Percentiles rank a stretch among this genome's conserved stretches.
These are phyloP conservation scores for Atkinsonella hypoxylon DNA, from an alignment of 2,329 filamentous ascomycete genomes.

Conservation along the genomic window DNA sequence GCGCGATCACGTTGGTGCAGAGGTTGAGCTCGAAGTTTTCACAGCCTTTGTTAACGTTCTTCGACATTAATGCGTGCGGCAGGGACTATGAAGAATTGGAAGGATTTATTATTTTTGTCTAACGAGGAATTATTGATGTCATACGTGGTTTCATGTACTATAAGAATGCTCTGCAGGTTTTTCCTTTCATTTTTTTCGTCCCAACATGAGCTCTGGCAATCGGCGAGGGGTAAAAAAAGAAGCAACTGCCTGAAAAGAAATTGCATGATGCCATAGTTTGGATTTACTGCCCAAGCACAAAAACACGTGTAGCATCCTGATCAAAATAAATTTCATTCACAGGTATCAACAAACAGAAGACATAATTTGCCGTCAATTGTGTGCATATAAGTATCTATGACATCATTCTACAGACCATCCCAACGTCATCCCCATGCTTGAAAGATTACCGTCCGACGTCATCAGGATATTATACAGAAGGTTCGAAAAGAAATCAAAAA, in stretches of 20 bases:
- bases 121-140: neutral
- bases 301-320: neutral
- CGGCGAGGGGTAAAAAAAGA: neutral
- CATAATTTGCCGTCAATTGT: neutral
- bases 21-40: slow-evolving; percentile 67
- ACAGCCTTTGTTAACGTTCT: slow-evolving; percentile 64
- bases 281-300: neutral
- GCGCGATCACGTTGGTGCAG: slow-evolving; percentile 43
- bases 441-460: neutral
- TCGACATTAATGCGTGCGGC: slow-evolving; percentile 16
- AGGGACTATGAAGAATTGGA: neutral
- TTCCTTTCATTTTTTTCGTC: neutral
- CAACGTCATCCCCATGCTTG: slow-evolving; percentile 8
- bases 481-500: neutral
- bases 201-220: neutral
- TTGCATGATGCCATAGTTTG: neutral
- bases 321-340: no score
- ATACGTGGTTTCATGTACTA: neutral
- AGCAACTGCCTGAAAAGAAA: neutral
- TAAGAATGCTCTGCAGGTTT: neutral
- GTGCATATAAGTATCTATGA: slow-evolving; percentile 10
- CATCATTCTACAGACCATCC: slow-evolving; percentile 13
- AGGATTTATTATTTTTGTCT: neutral
- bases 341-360: neutral
- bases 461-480: neutral